Conservation (phyloP, 345 rosid species). For the Nephelium lappaceum region DNA sequence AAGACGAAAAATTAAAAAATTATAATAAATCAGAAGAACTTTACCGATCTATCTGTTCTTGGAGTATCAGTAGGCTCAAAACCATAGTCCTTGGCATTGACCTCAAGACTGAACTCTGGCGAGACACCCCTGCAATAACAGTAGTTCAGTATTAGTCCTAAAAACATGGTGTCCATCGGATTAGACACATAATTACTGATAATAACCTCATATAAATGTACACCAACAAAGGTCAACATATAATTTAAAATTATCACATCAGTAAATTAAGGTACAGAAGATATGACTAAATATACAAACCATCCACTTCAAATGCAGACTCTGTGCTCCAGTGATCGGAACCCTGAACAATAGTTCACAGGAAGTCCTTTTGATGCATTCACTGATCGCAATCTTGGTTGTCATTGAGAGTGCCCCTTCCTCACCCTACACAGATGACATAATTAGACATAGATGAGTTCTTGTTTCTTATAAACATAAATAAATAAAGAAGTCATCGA, state of each 20-base stretch:
- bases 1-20: slow-evolving; percentile 1
- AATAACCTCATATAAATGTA: neutral
- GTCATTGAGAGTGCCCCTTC: slow-evolving; percentile 99
- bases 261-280: neutral
- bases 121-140: slow-evolving; percentile 64
- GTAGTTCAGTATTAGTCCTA: neutral
- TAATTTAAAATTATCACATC: neutral
- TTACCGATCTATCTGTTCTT: slow-evolving; percentile 93
- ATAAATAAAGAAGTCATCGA: neutral
- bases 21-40: slow-evolving; percentile 14
- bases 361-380: slow-evolving; percentile 82
- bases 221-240: neutral
- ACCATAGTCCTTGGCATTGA: slow-evolving; percentile 82
- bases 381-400: slow-evolving; percentile 74
- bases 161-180: neutral
- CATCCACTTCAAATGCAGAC: slow-evolving; percentile 75
- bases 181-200: neutral
- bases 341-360: slow-evolving; percentile 96
- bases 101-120: slow-evolving; percentile 77
- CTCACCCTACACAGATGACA: slow-evolving; percentile 68
- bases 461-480: neutral
- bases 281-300: slow-evolving; percentile 39
- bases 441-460: slow-evolving; percentile 12
- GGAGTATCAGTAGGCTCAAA: slow-evolving; percentile 90
- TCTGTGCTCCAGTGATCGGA: slow-evolving; percentile 61